phyloP scores from a whole-genome alignment of 2,329 filamentous ascomycete species.

The Arthrobotrys pseudoclavata region DNA sequence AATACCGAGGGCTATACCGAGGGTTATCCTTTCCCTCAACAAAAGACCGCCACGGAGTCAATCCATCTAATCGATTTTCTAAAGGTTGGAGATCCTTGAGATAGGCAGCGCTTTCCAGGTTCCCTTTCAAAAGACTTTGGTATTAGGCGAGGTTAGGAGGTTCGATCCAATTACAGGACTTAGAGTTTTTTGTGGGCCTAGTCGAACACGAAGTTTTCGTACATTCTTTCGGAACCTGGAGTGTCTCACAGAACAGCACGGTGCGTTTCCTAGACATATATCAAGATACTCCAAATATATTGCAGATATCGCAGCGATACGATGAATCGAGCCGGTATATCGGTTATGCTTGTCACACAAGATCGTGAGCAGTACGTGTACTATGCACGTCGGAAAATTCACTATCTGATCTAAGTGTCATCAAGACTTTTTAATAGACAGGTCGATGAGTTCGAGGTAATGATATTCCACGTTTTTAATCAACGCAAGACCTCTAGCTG shows the following conservation, averaged over 20 bases:
- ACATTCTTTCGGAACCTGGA: background rate
- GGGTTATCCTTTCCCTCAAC: conserved; percentile 17
- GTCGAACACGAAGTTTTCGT: conserved; percentile 16
- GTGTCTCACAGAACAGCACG: background rate
- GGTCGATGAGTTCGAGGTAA: conserved; percentile 15
- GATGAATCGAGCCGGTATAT: background rate
- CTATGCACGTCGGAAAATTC: background rate
- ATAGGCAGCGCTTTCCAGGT: conserved; percentile 44
- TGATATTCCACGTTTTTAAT: background rate
- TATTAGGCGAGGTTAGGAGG: conserved; percentile 39
- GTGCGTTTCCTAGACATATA: conserved; percentile 17
- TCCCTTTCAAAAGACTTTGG: conserved; percentile 7
- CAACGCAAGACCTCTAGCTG: background rate
- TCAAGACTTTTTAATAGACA: conserved; percentile 17
- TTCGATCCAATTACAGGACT: conserved; percentile 17
- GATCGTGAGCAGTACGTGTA: background rate
- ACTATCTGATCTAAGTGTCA: background rate
- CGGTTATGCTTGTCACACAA: conserved; percentile 24
- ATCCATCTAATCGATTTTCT: conserved; percentile 1
- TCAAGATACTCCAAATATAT: conserved; percentile 14
- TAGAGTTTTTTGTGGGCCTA: background rate
- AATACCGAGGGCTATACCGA: background rate
- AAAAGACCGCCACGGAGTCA: background rate
- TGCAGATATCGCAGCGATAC: background rate
- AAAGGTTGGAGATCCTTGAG: conserved; percentile 42